Conservation (phyloP, 805 yeast species). For the Myxozyma kluyveri region DNA sequence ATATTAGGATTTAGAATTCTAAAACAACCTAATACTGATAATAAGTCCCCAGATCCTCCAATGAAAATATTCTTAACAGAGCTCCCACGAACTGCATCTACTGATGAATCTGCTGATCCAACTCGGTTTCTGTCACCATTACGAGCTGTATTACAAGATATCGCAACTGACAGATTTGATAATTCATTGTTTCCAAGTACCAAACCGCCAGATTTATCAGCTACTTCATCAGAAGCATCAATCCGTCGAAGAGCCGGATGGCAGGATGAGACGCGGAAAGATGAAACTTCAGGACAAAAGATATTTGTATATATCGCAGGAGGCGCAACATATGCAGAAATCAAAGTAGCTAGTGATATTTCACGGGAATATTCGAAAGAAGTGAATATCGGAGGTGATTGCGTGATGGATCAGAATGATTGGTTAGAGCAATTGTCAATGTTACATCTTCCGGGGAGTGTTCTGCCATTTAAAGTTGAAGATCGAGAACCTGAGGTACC, state of each 20-base stretch:
- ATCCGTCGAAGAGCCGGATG: conserved; percentile 25
- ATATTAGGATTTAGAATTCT: conserved; percentile 57
- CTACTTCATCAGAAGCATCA: conserved; percentile 9
- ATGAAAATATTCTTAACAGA: too few relatives aligned
- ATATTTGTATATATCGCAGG: conserved; percentile 83
- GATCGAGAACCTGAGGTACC: too few relatives aligned
- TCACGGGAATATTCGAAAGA: conserved; percentile 63
- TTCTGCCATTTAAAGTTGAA: too few relatives aligned
- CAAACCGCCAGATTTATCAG: conserved; percentile 61
- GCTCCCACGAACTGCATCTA: too few relatives aligned
- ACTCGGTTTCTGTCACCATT: conserved; percentile 71
- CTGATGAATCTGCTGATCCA: conserved; percentile 36
- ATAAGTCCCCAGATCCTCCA: background rate
- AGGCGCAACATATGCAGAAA: conserved; percentile 81
- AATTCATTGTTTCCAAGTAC: conserved; percentile 67
- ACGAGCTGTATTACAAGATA: conserved; percentile 53
- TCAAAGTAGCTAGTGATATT: conserved; percentile 70
- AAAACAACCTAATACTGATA: conserved; percentile 36
- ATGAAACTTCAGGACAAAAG: conserved; percentile 50
- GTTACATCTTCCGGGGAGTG: too few relatives aligned
- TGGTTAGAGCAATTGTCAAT: too few relatives aligned
- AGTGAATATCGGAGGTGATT: too few relatives aligned
- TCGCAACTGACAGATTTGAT: conserved; percentile 50
- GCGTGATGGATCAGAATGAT: too few relatives aligned
- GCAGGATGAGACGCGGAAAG: conserved; percentile 15